Conservation (phyloP, 2,329 filamentous ascomycete species). For the Furcasterigmium furcatum region DNA sequence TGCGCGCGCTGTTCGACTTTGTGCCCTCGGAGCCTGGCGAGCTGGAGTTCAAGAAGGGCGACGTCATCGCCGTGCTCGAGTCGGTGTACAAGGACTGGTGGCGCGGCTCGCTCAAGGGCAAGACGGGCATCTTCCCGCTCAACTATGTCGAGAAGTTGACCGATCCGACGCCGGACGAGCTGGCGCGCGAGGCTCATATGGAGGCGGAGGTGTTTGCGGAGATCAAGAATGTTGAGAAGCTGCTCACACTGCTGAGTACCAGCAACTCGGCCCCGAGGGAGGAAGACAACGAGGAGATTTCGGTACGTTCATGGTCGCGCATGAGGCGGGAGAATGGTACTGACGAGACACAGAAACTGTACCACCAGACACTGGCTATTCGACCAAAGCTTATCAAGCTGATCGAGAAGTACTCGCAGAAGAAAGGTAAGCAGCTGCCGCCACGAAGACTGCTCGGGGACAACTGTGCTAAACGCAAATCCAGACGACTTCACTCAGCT, state of each 20-base stretch:
- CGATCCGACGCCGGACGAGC: slow-evolving; percentile 89
- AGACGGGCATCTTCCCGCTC: slow-evolving; percentile 95
- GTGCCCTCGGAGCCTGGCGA: slow-evolving; percentile 91
- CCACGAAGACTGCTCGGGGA: too few relatives aligned
- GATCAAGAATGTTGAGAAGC: slow-evolving; percentile 62
- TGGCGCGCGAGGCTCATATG: slow-evolving; percentile 95
- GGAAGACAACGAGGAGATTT: slow-evolving; percentile 96
- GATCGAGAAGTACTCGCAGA: slow-evolving; percentile 98
- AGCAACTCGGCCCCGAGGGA: slow-evolving; percentile 76
- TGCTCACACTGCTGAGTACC: slow-evolving; percentile 87
- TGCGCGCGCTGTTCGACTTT: slow-evolving; percentile 92
- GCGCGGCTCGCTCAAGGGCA: slow-evolving; percentile 90
- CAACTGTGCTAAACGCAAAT: too few relatives aligned
- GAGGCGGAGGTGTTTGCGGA: slow-evolving; percentile 69
- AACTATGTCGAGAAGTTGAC: slow-evolving; percentile 98
- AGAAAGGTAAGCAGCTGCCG: slow-evolving; percentile 67
- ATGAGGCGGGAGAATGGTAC: slow-evolving; percentile 7
- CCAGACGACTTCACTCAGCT: slow-evolving; percentile 97
- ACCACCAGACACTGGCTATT: slow-evolving; percentile 92
- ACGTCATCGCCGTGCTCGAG: slow-evolving; percentile 94
- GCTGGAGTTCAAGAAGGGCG: slow-evolving; percentile 89
- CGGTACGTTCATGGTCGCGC: slow-evolving; percentile 44
- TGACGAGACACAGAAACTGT: slow-evolving; percentile 58
- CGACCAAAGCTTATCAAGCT: slow-evolving; percentile 95
- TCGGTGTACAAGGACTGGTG: slow-evolving; percentile 99